Percentiles rank a stretch among this genome's conserved stretches.
Conservation (phyloP, 768 basidiomycete species). For the Suillus sp. region DNA sequence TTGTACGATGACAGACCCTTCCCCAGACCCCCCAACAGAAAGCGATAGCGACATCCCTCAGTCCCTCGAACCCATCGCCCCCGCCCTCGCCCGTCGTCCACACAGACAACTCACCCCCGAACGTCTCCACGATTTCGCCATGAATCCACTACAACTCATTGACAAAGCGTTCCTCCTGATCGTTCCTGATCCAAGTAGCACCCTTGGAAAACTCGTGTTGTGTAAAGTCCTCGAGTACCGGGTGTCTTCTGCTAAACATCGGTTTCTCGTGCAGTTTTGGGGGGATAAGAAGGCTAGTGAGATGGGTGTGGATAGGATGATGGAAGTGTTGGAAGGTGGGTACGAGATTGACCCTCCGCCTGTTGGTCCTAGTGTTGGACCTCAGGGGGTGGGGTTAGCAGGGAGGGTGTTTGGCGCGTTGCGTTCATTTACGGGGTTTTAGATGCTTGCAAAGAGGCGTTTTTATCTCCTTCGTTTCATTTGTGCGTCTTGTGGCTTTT, state of each 20-base stretch:
- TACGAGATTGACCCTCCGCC: constrained; percentile 5
- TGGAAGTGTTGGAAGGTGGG: background rate
- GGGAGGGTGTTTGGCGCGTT: constrained; percentile 5
- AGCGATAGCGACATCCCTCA: too few relatives aligned
- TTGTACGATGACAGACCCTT: background rate
- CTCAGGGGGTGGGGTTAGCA: background rate
- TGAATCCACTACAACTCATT: background rate
- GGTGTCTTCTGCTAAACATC: background rate
- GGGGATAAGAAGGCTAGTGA: constrained; percentile 1
- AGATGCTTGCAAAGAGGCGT: background rate
- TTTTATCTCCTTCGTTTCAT: background rate
- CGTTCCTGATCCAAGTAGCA: constrained; percentile 1
- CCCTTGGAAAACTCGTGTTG: background rate
- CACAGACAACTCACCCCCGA: constrained; percentile 8
- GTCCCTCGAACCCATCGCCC: background rate
- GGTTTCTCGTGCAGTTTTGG: constrained; percentile 2
- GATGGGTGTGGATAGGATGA: constrained; percentile 4
- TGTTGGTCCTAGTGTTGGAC: background rate
- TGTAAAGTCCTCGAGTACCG: background rate
- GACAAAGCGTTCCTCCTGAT: constrained; percentile 5
- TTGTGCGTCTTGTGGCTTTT: background rate
- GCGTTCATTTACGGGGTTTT: constrained; percentile 4
- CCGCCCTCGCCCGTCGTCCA: constrained; percentile 4
- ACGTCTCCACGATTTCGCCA: background rate
- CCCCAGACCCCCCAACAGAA: background rate